Percentiles rank a stretch among this genome's conserved stretches.
Evolutionary conservation across 2,329 filamentous ascomycete species (phyloP).

Genomic region (Trichoderma arundinaceum): DNA sequence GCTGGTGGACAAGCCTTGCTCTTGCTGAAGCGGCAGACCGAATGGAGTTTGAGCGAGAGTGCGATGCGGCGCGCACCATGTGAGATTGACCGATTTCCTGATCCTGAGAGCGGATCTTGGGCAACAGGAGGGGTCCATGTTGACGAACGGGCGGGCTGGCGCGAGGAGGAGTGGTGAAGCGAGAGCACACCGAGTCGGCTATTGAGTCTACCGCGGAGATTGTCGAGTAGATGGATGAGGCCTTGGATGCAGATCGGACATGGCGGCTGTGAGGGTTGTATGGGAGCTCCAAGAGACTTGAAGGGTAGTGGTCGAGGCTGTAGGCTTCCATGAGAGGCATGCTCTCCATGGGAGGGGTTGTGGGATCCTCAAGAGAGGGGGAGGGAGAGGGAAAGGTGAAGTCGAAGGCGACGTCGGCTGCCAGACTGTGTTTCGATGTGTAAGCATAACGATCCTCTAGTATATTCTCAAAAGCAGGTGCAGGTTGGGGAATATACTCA

Average conservation of each 20-base stretch:
- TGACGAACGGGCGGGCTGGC: constrained; percentile 74
- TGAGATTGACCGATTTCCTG: constrained; percentile 65
- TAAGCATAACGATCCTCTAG: constrained; percentile 35
- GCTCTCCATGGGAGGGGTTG: constrained; percentile 39
- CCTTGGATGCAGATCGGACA: constrained; percentile 67
- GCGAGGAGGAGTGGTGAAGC: constrained; percentile 69
- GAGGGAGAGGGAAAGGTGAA: constrained; percentile 57
- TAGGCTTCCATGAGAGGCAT: constrained; percentile 44
- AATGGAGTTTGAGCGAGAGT: constrained; percentile 24
- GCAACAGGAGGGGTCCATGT: constrained; percentile 79
- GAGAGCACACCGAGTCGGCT: constrained; percentile 70
- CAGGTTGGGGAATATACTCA: no score
- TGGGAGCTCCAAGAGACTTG: constrained; percentile 60
- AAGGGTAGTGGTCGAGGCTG: constrained; percentile 55
- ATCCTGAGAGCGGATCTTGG: constrained; percentile 86
- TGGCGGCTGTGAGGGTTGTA: constrained; percentile 56
- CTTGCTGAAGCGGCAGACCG: constrained; percentile 27
- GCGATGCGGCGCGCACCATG: constrained; percentile 32
- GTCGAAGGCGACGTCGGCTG: constrained; percentile 66
- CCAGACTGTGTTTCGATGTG: constrained; percentile 55
- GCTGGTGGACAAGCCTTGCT: constrained; percentile 26
- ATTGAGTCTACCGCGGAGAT: constrained; percentile 64
- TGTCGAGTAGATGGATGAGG: constrained; percentile 65
- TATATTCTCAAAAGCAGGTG: background rate
- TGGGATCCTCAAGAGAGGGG: constrained; percentile 39